These are phyloP conservation scores for Pseudocercospora fijiensis DNA, from an alignment of 2,329 filamentous ascomycete species.

Conservation along the genomic window DNA sequence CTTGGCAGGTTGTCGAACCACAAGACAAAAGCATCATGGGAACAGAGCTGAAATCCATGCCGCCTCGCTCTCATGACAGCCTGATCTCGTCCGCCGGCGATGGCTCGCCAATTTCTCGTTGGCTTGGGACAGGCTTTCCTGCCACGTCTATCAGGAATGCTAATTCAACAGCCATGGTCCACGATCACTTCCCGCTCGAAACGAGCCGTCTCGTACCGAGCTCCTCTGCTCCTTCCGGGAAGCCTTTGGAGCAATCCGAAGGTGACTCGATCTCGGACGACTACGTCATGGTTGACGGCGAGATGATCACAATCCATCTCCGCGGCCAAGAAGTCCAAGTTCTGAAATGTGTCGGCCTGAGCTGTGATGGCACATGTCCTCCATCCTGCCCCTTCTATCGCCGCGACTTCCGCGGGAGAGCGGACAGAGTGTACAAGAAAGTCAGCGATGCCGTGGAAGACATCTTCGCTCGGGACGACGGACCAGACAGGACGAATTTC, in stretches of 20 bases:
- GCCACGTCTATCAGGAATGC: too few relatives aligned
- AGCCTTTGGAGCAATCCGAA: not conserved
- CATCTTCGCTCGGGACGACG: not conserved
- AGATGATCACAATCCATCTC: not conserved
- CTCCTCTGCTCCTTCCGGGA: not conserved
- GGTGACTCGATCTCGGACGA: not conserved
- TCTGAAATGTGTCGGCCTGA: not conserved
- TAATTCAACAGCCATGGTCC: too few relatives aligned
- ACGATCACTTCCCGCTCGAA: too few relatives aligned
- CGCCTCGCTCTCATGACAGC: not conserved
- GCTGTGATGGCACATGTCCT: not conserved
- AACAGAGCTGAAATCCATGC: not conserved
- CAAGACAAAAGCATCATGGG: not conserved
- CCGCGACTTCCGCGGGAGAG: not conserved
- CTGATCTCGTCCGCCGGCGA: not conserved
- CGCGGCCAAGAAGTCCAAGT: not conserved
- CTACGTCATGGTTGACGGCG: not conserved
- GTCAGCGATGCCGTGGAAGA: too few relatives aligned
- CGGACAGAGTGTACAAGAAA: too few relatives aligned
- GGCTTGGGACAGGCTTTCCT: too few relatives aligned
- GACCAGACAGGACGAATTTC: not conserved
- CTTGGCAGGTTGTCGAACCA: not conserved
- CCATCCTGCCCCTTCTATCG: not conserved
- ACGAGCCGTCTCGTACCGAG: not conserved
- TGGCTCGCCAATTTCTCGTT: not conserved